Conservation (phyloP, 225 moss, liverwort and hornwort genomes). For the Sphagnum tenellum region DNA sequence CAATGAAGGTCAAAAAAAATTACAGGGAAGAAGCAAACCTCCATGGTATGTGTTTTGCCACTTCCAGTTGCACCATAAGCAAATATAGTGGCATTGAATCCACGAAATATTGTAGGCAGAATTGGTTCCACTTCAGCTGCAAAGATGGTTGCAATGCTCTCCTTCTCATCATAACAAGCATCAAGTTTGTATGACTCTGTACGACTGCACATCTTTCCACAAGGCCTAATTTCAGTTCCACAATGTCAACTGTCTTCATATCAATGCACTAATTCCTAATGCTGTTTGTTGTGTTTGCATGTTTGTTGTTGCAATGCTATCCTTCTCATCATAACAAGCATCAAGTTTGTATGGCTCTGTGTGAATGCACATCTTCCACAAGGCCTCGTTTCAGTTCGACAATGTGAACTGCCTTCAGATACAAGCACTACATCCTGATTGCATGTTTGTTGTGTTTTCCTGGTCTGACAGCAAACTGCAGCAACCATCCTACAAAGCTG, state of each 20-base stretch:
- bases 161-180: constrained; percentile 17
- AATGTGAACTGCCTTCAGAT: not conserved
- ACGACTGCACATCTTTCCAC: constrained; percentile 17
- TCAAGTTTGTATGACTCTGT: constrained; percentile 27
- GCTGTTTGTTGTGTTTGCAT: too few relatives aligned
- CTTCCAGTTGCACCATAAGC: constrained; percentile 36
- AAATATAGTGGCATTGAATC: constrained; percentile 25
- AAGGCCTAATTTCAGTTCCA: constrained; percentile 1
- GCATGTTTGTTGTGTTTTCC: too few relatives aligned
- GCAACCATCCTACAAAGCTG: too few relatives aligned
- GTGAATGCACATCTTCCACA: constrained; percentile 15
- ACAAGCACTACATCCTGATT: too few relatives aligned
- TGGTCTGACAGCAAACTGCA: too few relatives aligned
- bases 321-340: constrained; percentile 17
- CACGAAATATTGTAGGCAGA: constrained; percentile 15
- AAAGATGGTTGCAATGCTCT: constrained; percentile 9
- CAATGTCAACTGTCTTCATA: not conserved
- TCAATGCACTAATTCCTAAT: too few relatives aligned
- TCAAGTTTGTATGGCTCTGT: constrained; percentile 26
- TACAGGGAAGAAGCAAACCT: constrained; percentile 11
- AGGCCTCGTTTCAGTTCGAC: not conserved
- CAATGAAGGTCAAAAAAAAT: too few relatives aligned
- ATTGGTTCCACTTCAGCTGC: constrained; percentile 27
- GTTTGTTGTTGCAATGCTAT: not conserved
- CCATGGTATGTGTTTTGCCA: constrained; percentile 32